These are phyloP conservation scores for Cladobotryum mycophilum DNA, from an alignment of 2,329 filamentous ascomycete genomes.

Conservation along the genomic window DNA sequence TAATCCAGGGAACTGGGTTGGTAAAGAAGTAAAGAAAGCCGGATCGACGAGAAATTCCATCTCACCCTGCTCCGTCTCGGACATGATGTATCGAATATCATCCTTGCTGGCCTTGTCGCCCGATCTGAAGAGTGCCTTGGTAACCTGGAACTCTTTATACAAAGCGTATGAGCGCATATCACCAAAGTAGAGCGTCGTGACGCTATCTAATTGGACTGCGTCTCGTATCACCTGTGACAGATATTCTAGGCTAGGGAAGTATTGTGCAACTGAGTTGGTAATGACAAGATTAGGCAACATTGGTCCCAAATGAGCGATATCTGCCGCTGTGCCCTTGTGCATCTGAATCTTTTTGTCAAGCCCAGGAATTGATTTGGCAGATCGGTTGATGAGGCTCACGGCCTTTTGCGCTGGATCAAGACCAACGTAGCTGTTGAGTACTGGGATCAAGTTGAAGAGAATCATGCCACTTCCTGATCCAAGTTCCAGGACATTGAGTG, in stretches of 20 bases:
- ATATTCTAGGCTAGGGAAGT: slow-evolving; percentile 23
- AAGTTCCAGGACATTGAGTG: slow-evolving; percentile 20
- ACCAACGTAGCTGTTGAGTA: slow-evolving; percentile 20
- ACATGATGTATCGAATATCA: slow-evolving; percentile 6
- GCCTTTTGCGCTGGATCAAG: slow-evolving; percentile 21
- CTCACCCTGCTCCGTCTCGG: slow-evolving; percentile 13
- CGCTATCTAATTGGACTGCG: slow-evolving; percentile 3
- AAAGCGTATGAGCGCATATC: slow-evolving; percentile 17
- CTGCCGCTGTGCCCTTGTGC: slow-evolving; percentile 17
- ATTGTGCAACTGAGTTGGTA: slow-evolving; percentile 23
- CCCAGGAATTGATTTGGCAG: slow-evolving; percentile 8
- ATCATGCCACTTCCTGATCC: slow-evolving; percentile 27
- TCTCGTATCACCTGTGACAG: slow-evolving; percentile 12
- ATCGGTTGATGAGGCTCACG: slow-evolving; percentile 14
- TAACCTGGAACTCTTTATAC: slow-evolving; percentile 12
- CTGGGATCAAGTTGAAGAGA: slow-evolving; percentile 20
- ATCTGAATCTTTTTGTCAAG: slow-evolving; percentile 13
- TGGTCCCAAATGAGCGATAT: slow-evolving; percentile 3
- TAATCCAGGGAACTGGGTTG: slow-evolving; percentile 9
- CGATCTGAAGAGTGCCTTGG: slow-evolving; percentile 7
- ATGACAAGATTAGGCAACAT: slow-evolving; percentile 15
- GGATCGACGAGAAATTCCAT: slow-evolving; percentile 21
- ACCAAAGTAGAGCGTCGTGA: slow-evolving; percentile 15
- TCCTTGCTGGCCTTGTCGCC: slow-evolving; percentile 1
- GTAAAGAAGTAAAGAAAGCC: slow-evolving; percentile 18